phyloP scores from a whole-genome alignment of 2,329 filamentous ascomycete genomes.

The Stemphylium vesicarium region DNA sequence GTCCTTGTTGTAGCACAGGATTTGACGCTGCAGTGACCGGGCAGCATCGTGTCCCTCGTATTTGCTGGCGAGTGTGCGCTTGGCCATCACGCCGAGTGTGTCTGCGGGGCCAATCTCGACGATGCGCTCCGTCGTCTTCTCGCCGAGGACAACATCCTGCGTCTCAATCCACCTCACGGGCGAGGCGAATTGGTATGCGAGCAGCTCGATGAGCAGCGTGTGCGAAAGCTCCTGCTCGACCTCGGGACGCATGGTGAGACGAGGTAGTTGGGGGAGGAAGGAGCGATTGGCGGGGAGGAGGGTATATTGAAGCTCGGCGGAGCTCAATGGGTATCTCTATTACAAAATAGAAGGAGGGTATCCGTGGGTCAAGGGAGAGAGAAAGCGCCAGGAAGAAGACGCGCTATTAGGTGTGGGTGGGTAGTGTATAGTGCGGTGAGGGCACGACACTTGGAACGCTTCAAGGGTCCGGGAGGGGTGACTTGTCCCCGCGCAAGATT shows the following conservation, averaged over 20 bases:
- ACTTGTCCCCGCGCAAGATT: conserved; percentile 15
- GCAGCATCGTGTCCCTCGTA: conserved; percentile 99
- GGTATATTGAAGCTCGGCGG: conserved; percentile 27
- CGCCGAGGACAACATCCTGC: conserved; percentile 97
- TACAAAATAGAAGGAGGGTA: conserved; percentile 29
- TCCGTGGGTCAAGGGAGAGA: conserved; percentile 23
- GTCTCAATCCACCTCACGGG: conserved; percentile 99
- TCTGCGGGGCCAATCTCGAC: conserved; percentile 97
- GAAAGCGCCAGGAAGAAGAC: conserved; percentile 23
- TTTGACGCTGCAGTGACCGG: conserved; percentile 93
- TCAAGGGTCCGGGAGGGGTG: conserved; percentile 23
- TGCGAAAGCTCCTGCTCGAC: conserved; percentile 99
- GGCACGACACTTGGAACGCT: conserved; percentile 5
- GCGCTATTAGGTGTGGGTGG: conserved; percentile 15
- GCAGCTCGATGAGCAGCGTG: conserved; percentile 95
- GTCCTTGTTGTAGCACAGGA: conserved; percentile 99
- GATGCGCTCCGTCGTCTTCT: conserved; percentile 94
- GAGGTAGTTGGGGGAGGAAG: conserved; percentile 20
- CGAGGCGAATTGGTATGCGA: conserved; percentile 98
- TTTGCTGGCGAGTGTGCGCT: conserved; percentile 91
- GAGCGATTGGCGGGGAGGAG: conserved; percentile 8
- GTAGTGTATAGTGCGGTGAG: conserved; percentile 20
- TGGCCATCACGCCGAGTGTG: conserved; percentile 96
- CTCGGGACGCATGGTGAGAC: conserved; percentile 88
- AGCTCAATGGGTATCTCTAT: conserved; percentile 38